Evolutionary conservation across 2,329 filamentous ascomycete genomes (phyloP).

Genomic region (Stachybotrys chartarum): DNA sequence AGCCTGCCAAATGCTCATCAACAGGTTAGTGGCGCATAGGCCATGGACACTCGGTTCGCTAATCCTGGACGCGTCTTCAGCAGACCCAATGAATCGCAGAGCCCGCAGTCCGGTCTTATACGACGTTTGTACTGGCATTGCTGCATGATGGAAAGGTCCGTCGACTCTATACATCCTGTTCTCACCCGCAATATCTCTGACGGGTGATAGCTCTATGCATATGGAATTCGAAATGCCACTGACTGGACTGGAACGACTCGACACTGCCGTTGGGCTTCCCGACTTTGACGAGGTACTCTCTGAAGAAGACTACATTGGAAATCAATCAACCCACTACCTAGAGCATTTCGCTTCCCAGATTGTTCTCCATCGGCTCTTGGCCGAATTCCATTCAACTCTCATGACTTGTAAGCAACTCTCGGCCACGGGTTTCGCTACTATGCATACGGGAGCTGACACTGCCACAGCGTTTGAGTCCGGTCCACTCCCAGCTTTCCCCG

Average conservation of each 20-base stretch:
- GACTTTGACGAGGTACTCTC: constrained; percentile 40
- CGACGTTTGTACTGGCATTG: constrained; percentile 19
- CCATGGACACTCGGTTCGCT: background rate
- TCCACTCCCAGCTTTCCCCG: constrained; percentile 7
- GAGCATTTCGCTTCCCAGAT: constrained; percentile 56
- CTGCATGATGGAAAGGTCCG: constrained; percentile 18
- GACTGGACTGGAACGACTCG: constrained; percentile 45
- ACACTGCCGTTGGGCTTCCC: constrained; percentile 47
- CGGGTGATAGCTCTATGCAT: constrained; percentile 37
- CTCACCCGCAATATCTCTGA: background rate
- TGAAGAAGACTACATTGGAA: constrained; percentile 38
- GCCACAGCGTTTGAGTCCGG: constrained; percentile 14
- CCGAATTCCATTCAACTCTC: constrained; percentile 44
- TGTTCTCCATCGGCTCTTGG: constrained; percentile 44
- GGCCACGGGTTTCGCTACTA: no score
- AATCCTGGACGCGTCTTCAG: constrained; percentile 2
- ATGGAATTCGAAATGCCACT: constrained; percentile 51
- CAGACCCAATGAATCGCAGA: constrained; percentile 14
- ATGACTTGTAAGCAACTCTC: constrained; percentile 7
- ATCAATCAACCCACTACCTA: constrained; percentile 46
- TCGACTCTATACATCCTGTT: background rate
- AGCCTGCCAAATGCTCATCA: constrained; percentile 49
- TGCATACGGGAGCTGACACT: background rate
- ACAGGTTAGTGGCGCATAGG: constrained; percentile 31
- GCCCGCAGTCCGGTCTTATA: constrained; percentile 14